Conservation (phyloP, 306 rosid species). For the Ormosia semicastrata region DNA sequence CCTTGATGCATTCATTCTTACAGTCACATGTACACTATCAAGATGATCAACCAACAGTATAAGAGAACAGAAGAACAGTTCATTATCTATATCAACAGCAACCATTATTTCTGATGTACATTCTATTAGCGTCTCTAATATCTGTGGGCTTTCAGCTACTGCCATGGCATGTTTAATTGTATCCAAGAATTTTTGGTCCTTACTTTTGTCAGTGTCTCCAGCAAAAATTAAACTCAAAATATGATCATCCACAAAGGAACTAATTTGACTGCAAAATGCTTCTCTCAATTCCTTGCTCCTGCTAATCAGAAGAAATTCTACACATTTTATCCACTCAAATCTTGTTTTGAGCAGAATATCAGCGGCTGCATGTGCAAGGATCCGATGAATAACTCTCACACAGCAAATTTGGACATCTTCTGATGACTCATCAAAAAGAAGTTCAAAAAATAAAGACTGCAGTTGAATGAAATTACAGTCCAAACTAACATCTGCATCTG, state of each 20-base stretch:
- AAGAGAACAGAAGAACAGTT: conserved; percentile 62
- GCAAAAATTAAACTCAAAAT: conserved; percentile 55
- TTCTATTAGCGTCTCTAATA: conserved; percentile 76
- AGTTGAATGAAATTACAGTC: conserved; percentile 54
- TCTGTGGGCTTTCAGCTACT: conserved; percentile 53
- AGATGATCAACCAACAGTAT: conserved; percentile 86
- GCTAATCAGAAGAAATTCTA: conserved; percentile 59
- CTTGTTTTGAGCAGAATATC: conserved; percentile 50
- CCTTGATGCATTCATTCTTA: conserved; percentile 78
- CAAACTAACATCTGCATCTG: conserved; percentile 37
- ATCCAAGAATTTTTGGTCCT: conserved; percentile 61
- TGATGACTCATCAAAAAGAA: conserved; percentile 74
- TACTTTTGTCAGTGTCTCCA: conserved; percentile 50
- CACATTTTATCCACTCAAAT: conserved; percentile 63
- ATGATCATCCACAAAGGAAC: conserved; percentile 62
- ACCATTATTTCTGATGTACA: conserved; percentile 75
- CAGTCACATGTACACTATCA: conserved; percentile 70
- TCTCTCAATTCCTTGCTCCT: conserved; percentile 69
- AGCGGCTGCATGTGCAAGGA: conserved; percentile 61
- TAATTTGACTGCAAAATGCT: conserved; percentile 81
- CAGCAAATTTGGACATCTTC: conserved; percentile 89
- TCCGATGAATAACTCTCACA: conserved; percentile 61
- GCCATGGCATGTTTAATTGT: conserved; percentile 55
- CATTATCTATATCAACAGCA: conserved; percentile 62
- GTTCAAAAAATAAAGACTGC: conserved; percentile 63